Evolutionary conservation across 2,329 filamentous ascomycete genomes (phyloP).

Genomic region (Ceratocystis diversiconidia): DNA sequence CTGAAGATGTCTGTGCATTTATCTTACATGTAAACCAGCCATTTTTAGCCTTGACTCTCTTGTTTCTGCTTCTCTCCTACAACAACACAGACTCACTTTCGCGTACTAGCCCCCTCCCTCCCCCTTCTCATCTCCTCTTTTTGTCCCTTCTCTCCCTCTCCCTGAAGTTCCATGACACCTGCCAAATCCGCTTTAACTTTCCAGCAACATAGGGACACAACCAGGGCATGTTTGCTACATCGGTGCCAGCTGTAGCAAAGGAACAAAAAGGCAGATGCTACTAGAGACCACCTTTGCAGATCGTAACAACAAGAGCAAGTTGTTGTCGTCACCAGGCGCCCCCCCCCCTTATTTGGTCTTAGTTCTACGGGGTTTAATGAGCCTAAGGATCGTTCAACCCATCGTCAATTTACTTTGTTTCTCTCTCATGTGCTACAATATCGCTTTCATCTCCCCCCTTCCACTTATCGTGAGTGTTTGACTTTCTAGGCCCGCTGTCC

Average conservation of each 20-base stretch:
- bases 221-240: not conserved
- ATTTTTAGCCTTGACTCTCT: not conserved
- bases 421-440: not conserved
- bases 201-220: not conserved
- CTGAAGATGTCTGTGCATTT: not conserved
- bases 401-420: not conserved
- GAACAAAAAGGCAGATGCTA: not conserved
- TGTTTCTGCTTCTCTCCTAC: not conserved
- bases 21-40: not conserved
- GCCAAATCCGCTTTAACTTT: not conserved
- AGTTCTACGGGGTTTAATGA: not conserved
- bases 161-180: not conserved
- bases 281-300: not conserved
- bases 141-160: not conserved
- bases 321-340: not conserved
- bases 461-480: not conserved
- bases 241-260: not conserved
- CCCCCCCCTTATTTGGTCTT: not conserved
- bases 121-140: not conserved
- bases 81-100: not conserved
- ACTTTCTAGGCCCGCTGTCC: not conserved
- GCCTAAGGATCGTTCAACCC: not conserved
- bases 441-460: not conserved
- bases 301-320: not conserved
- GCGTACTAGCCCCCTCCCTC: not conserved